A percentile compares a stretch with the other conserved stretches of the same genome.
These are phyloP conservation scores for Suaeda aralocaspica DNA, from an alignment of 148 eudicot genomes.

Conservation along the genomic window DNA sequence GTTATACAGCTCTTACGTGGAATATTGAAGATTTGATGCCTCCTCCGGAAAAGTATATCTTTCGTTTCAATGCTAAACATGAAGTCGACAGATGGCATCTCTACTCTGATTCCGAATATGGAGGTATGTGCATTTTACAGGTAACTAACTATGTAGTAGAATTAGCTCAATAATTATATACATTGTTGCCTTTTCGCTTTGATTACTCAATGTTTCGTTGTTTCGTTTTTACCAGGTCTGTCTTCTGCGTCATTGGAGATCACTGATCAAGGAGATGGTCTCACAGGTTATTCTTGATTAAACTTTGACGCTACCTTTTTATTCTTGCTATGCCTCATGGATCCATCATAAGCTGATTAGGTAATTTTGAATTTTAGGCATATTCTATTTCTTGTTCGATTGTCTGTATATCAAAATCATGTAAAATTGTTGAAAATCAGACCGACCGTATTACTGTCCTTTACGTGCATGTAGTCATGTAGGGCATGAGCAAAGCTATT, in stretches of 20 bases:
- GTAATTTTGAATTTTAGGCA: too few species aligned
- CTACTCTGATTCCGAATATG: slow-evolving; percentile 96
- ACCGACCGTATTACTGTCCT: background rate
- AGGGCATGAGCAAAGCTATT: background rate
- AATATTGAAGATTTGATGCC: slow-evolving; percentile 83
- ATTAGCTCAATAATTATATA: too few species aligned
- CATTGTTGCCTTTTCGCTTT: too few species aligned
- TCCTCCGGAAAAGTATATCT: slow-evolving; percentile 68
- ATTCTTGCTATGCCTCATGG: background rate
- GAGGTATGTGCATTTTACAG: slow-evolving; percentile 52
- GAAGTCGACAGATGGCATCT: slow-evolving; percentile 93
- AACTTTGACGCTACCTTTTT: background rate
- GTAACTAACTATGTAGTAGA: too few species aligned
- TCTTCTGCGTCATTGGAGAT: slow-evolving; percentile 95
- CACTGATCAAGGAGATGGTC: slow-evolving; percentile 54
- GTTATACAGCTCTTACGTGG: slow-evolving; percentile 95
- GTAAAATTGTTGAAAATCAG: too few species aligned
- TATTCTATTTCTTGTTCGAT: too few species aligned
- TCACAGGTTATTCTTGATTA: slow-evolving; percentile 38
- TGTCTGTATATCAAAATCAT: too few species aligned
- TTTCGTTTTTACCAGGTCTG: slow-evolving; percentile 48
- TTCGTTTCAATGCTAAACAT: slow-evolving; percentile 70
- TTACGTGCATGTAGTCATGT: background rate
- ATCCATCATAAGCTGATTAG: background rate
- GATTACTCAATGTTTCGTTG: background rate